phyloP scores from a whole-genome alignment of 208 protist genomes.

The Angomonas deanei region DNA sequence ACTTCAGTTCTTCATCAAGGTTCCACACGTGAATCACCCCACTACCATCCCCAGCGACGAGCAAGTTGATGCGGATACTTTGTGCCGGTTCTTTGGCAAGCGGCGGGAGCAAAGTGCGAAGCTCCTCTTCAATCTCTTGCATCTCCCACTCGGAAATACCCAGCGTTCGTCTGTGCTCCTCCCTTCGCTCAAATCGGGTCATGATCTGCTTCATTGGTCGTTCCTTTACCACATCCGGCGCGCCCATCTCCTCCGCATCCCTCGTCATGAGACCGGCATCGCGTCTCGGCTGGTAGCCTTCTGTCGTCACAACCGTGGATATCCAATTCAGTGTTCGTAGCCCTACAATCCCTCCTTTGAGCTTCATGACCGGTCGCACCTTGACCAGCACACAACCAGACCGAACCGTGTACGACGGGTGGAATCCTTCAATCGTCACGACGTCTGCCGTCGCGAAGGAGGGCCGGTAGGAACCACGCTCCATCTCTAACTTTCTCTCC shows the following conservation, averaged over 20 bases:
- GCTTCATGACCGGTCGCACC: constrained; percentile 68
- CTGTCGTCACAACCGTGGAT: constrained; percentile 62
- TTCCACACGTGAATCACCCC: constrained; percentile 86
- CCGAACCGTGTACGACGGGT: constrained; percentile 35
- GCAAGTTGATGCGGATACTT: constrained; percentile 64
- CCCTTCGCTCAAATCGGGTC: constrained; percentile 70
- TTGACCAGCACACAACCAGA: constrained; percentile 74
- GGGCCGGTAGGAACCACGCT: background rate
- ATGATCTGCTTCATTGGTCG: constrained; percentile 34
- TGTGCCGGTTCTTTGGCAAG: constrained; percentile 55
- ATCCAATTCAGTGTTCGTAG: constrained; percentile 72
- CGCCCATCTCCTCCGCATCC: constrained; percentile 23
- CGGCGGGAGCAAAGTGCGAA: constrained; percentile 61
- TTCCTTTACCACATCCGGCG: constrained; percentile 18
- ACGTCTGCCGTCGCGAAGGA: constrained; percentile 25
- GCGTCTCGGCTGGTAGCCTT: constrained; percentile 25
- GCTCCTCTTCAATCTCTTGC: constrained; percentile 66
- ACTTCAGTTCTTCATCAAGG: constrained; percentile 68
- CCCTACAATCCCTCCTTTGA: constrained; percentile 75
- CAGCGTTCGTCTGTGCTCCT: constrained; percentile 60
- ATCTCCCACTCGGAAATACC: constrained; percentile 66
- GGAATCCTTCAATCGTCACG: constrained; percentile 44
- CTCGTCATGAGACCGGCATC: constrained; percentile 24
- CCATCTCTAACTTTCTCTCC: background rate
- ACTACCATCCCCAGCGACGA: constrained; percentile 71